phyloP scores from a whole-genome alignment of 2,329 filamentous ascomycete species.

The Beauveria sp. region DNA sequence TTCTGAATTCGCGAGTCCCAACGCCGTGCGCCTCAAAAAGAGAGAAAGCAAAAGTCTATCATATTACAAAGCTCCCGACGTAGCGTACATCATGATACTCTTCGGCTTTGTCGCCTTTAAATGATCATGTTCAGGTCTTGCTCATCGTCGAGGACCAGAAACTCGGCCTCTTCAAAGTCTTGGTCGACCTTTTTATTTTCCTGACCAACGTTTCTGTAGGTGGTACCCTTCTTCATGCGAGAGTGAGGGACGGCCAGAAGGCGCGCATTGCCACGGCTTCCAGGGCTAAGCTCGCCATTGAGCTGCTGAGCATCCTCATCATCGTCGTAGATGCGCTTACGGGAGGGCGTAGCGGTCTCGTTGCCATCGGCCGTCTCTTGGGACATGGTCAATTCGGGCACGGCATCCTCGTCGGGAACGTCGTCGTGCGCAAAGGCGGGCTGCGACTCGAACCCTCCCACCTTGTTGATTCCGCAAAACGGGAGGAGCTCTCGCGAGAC shows the following conservation, averaged over 20 bases:
- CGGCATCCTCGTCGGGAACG: conserved; percentile 29
- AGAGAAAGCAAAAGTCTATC: not conserved
- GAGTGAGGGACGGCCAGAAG: conserved; percentile 41
- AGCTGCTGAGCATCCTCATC: conserved; percentile 31
- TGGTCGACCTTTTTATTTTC: conserved; percentile 39
- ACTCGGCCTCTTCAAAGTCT: conserved; percentile 65
- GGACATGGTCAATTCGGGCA: conserved; percentile 46
- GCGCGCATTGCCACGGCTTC: conserved; percentile 33
- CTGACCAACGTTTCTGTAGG: conserved; percentile 27
- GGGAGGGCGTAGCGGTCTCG: conserved; percentile 19
- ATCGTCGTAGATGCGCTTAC: conserved; percentile 42
- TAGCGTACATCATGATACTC: conserved; percentile 6
- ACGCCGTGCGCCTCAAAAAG: conserved; percentile 4
- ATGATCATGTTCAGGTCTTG: conserved; percentile 33
- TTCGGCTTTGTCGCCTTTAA: not conserved
- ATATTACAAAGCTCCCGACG: not conserved
- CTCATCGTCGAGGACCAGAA: conserved; percentile 42
- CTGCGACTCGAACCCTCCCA: conserved; percentile 61
- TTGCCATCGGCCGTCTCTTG: conserved; percentile 44
- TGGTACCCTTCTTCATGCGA: conserved; percentile 20
- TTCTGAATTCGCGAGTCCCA: conserved; percentile 1
- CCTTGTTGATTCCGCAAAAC: conserved; percentile 73
- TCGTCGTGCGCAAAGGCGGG: conserved; percentile 27
- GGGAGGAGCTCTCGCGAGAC: conserved; percentile 59
- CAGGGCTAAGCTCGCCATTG: conserved; percentile 33